Percentiles rank a stretch among this genome's conserved stretches.
Evolutionary conservation across 352 stramenopile genomes (phyloP).

Genomic region (Phytophthora citricola): DNA sequence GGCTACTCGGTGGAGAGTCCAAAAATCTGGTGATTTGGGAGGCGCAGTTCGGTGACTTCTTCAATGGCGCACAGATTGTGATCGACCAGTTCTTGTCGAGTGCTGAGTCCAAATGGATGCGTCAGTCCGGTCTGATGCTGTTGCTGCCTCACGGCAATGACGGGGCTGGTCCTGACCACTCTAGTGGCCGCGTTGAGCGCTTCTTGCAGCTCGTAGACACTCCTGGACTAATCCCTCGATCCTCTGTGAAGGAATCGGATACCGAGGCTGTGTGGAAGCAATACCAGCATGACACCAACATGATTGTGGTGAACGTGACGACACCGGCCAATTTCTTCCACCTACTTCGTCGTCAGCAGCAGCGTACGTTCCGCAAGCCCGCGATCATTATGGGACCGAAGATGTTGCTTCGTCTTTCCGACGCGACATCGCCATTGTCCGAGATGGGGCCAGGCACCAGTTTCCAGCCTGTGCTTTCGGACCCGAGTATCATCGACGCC

Average conservation of each 20-base stretch:
- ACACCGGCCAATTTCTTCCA: slow-evolving; percentile 98
- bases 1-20: slow-evolving; percentile 90
- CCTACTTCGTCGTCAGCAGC: slow-evolving; percentile 91
- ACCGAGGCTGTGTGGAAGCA: slow-evolving; percentile 51
- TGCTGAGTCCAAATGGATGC: slow-evolving; percentile 91
- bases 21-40: slow-evolving; percentile 90
- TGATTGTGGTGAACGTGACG: slow-evolving; percentile 86
- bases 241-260: slow-evolving; percentile 38
- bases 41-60: slow-evolving; percentile 92
- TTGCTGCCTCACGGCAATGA: slow-evolving; percentile 91
- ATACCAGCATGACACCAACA: slow-evolving; percentile 81
- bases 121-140: slow-evolving; percentile 84
- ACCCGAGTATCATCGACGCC: slow-evolving; percentile 52
- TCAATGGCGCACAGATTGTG: slow-evolving; percentile 89
- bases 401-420: slow-evolving; percentile 70
- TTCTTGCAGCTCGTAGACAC: slow-evolving; percentile 90
- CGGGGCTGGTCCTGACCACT: slow-evolving; percentile 89
- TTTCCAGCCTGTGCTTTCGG: slow-evolving; percentile 76
- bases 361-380: slow-evolving; percentile 77
- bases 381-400: slow-evolving; percentile 83
- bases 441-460: slow-evolving; percentile 62
- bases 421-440: slow-evolving; percentile 70
- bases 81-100: slow-evolving; percentile 91
- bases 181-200: slow-evolving; percentile 79
- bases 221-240: slow-evolving; percentile 51